These are phyloP conservation scores for Otatea glauca DNA, from an alignment of 176 grass and related monocot species.

Conservation along the genomic window DNA sequence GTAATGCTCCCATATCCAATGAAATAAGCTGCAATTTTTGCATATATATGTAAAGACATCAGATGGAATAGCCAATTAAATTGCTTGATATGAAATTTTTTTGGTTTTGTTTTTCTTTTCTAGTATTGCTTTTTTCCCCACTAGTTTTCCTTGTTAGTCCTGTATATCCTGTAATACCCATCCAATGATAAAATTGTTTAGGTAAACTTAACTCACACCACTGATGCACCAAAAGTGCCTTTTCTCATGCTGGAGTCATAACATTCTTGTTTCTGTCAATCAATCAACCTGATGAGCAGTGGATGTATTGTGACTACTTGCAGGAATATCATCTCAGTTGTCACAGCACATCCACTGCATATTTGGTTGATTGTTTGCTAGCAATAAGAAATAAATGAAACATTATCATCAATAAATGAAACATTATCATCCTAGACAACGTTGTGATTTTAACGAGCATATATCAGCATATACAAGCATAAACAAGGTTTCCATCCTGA, in stretches of 20 bases:
- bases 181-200: not conserved
- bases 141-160: not conserved
- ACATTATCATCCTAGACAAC: not conserved
- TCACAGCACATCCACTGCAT: not conserved
- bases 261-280: not conserved
- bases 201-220: not conserved
- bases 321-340: not conserved
- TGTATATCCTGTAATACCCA: not conserved
- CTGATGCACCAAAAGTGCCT: not conserved
- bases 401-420: too few relatives aligned
- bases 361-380: slow-evolving; percentile 15
- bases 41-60: slow-evolving; percentile 11
- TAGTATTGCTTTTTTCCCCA: not conserved
- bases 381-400: too few relatives aligned
- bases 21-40: slow-evolving; percentile 76
- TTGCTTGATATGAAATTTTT: not conserved
- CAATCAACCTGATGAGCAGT: slow-evolving; percentile 5
- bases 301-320: not conserved
- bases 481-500: slow-evolving; percentile 23
- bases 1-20: slow-evolving; percentile 93
- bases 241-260: not conserved
- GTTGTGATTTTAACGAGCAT: not conserved
- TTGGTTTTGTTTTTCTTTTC: not conserved
- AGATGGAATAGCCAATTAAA: slow-evolving; percentile 21
- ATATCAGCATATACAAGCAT: slow-evolving; percentile 3